Conservation (phyloP, 306 rosid species). For the Trichosanthes truncata region DNA sequence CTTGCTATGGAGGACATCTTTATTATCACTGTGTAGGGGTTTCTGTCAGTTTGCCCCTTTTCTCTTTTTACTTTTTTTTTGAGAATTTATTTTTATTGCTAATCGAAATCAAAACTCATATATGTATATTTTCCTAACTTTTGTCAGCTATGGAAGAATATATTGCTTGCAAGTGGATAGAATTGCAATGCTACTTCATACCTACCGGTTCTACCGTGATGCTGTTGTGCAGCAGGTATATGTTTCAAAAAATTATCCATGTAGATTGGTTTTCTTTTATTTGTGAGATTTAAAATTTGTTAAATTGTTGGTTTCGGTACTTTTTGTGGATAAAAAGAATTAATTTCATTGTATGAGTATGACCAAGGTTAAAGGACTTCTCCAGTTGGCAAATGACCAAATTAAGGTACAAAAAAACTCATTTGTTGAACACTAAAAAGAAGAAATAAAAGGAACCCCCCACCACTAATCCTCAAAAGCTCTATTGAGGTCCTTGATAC, state of each 20-base stretch:
- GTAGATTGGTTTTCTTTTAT: background rate
- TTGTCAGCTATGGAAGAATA: slow-evolving; percentile 89
- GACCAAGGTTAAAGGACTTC: background rate
- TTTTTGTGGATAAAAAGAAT: background rate
- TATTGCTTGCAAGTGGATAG: slow-evolving; percentile 95
- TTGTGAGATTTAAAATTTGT: background rate
- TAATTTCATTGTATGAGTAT: background rate
- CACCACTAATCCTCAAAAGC: no score
- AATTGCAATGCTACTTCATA: slow-evolving; percentile 91
- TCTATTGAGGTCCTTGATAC: background rate
- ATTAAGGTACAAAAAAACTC: background rate
- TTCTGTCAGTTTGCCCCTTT: slow-evolving; percentile 11
- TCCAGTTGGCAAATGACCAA: background rate
- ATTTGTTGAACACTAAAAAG: background rate
- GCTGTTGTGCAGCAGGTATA: slow-evolving; percentile 95
- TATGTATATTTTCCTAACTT: slow-evolving; percentile 1
- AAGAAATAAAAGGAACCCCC: no score
- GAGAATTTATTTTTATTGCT: slow-evolving; percentile 8
- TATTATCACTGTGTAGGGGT: slow-evolving; percentile 73
- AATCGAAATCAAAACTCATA: slow-evolving; percentile 12
- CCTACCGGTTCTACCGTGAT: slow-evolving; percentile 86
- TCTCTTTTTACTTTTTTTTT: background rate
- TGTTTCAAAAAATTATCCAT: slow-evolving; percentile 11
- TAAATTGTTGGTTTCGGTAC: background rate
- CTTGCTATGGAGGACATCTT: slow-evolving; percentile 81